phyloP scores from a whole-genome alignment of 352 stramenopile species.

The Thalassiosira livingstoniorum region DNA sequence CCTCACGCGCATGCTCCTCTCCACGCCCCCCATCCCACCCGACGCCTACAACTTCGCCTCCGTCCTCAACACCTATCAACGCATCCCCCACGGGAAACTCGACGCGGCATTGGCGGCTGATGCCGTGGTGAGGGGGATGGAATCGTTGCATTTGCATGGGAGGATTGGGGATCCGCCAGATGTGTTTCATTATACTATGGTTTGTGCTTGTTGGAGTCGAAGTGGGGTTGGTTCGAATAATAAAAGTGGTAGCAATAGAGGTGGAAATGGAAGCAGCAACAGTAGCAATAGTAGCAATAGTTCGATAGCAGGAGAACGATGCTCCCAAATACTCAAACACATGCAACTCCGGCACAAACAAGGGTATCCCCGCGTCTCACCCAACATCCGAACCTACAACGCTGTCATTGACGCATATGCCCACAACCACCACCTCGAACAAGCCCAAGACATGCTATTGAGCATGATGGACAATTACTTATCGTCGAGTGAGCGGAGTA shows the following conservation, averaged over 20 bases:
- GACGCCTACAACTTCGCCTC: slow-evolving; percentile 69
- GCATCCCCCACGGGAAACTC: slow-evolving; percentile 54
- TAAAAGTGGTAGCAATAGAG: no score
- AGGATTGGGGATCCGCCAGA: slow-evolving; percentile 72
- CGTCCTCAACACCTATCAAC: slow-evolving; percentile 71
- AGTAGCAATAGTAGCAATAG: slow-evolving; percentile 60
- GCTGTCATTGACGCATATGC: slow-evolving; percentile 71
- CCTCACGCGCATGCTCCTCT: slow-evolving; percentile 53
- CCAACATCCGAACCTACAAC: slow-evolving; percentile 80
- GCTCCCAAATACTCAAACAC: slow-evolving; percentile 70
- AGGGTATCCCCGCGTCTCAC: slow-evolving; percentile 60
- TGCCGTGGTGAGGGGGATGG: slow-evolving; percentile 72
- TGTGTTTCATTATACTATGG: slow-evolving; percentile 78
- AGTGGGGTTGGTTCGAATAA: slow-evolving; percentile 50
- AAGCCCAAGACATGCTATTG: slow-evolving; percentile 75
- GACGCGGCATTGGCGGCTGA: slow-evolving; percentile 67
- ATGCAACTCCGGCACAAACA: slow-evolving; percentile 62
- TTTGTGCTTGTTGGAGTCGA: slow-evolving; percentile 68
- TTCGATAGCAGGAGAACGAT: slow-evolving; percentile 17
- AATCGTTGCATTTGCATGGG: slow-evolving; percentile 68
- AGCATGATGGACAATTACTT: slow-evolving; percentile 73
- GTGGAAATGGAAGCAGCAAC: no score
- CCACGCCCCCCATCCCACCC: slow-evolving; percentile 42
- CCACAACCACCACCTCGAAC: slow-evolving; percentile 50
- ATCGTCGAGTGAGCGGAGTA: slow-evolving; percentile 48